phyloP scores from a whole-genome alignment of 805 yeast species.

The Candida ipomoeae region DNA sequence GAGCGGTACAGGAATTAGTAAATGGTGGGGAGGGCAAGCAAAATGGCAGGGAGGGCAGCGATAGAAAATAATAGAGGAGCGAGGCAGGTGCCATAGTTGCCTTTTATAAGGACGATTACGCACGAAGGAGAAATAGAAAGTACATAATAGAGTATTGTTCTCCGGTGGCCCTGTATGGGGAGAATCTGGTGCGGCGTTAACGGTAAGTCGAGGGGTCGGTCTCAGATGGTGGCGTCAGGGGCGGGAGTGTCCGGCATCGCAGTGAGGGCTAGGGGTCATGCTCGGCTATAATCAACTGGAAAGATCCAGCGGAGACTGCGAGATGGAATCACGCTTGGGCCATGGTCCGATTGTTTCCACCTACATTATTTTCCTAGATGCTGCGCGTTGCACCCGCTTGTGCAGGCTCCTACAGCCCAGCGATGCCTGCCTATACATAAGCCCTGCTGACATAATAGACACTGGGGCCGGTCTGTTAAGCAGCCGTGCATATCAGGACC shows the following conservation, averaged over 20 bases:
- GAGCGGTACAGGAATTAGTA: background rate
- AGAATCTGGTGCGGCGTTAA: background rate
- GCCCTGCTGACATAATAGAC: too few relatives aligned
- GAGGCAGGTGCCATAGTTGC: background rate
- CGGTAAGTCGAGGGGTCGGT: background rate
- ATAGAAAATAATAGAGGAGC: background rate
- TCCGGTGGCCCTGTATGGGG: constrained; percentile 4
- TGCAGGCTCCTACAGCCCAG: background rate
- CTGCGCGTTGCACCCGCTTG: background rate
- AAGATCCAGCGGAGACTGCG: background rate
- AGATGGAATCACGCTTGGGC: background rate
- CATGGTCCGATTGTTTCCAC: background rate
- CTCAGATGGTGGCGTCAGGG: background rate
- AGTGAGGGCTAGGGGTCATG: background rate
- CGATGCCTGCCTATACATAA: background rate
- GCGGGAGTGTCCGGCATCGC: background rate
- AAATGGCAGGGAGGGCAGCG: background rate
- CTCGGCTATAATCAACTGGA: background rate
- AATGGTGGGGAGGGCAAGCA: background rate
- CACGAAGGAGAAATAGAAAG: background rate
- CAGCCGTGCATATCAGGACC: too few relatives aligned
- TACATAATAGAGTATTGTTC: constrained; percentile 3
- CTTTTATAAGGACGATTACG: constrained; percentile 1
- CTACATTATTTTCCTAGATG: background rate
- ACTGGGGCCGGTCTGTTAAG: background rate